Conservation (phyloP, 495 filamentous ascomycete genomes). For the Penicilliopsis zonata region DNA sequence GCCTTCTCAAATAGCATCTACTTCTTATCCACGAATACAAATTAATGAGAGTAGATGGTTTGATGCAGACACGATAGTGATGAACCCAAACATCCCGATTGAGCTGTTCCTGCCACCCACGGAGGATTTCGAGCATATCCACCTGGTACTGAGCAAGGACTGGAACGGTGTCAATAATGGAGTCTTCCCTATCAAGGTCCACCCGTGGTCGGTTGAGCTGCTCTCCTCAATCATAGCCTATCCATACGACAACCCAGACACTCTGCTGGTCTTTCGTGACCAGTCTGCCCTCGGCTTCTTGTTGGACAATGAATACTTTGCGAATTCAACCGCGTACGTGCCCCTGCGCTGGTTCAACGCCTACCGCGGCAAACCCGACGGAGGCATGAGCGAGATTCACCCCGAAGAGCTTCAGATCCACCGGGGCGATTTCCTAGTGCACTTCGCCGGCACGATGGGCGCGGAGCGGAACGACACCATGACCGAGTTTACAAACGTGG, state of each 20-base stretch:
- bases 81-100: slow-evolving; percentile 40
- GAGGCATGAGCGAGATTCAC: neutral
- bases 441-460: neutral
- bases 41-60: slow-evolving; percentile 26
- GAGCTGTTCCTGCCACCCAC: slow-evolving; percentile 39
- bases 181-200: slow-evolving; percentile 38
- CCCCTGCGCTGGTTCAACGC: neutral
- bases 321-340: neutral
- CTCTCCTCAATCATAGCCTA: slow-evolving; percentile 32
- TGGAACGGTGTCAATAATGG: slow-evolving; percentile 46
- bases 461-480: neutral
- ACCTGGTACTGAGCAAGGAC: slow-evolving; percentile 37
- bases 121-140: slow-evolving; percentile 26
- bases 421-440: neutral
- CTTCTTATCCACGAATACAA: neutral
- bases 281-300: slow-evolving; percentile 23
- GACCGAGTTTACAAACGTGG: too few species aligned
- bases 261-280: slow-evolving; percentile 19
- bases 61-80: slow-evolving; percentile 38
- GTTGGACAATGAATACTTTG: slow-evolving; percentile 16
- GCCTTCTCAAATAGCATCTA: neutral
- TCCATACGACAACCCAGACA: slow-evolving; percentile 27
- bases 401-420: neutral
- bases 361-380: neutral
- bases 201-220: slow-evolving; percentile 35